These are phyloP conservation scores for Aegilops speltoides DNA, from an alignment of 176 grass and related monocot species.

Conservation along the genomic window DNA sequence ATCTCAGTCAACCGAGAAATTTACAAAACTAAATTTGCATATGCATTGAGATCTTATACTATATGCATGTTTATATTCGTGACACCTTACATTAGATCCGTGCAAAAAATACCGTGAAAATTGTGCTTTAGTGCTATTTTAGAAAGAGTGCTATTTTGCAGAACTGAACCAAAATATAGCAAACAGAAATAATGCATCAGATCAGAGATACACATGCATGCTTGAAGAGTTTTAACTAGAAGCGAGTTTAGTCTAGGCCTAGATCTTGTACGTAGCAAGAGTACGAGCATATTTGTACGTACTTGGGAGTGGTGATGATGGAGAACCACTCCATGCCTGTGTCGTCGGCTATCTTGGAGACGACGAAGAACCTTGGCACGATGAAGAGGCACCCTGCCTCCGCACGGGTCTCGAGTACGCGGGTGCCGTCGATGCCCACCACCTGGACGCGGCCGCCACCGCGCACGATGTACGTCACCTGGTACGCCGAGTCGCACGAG, in stretches of 20 bases:
- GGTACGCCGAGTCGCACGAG: slow-evolving; percentile 63
- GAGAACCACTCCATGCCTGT: slow-evolving; percentile 73
- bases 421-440: slow-evolving; percentile 49
- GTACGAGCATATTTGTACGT: neutral
- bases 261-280: neutral
- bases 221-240: too few relatives aligned
- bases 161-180: too few relatives aligned
- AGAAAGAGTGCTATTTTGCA: too few relatives aligned
- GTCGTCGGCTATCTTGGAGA: slow-evolving; percentile 61
- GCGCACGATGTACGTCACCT: slow-evolving; percentile 57
- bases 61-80: too few relatives aligned
- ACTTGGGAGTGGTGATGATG: slow-evolving; percentile 65
- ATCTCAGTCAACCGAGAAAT: too few relatives aligned
- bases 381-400: slow-evolving; percentile 52
- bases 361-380: slow-evolving; percentile 68
- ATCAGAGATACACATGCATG: too few relatives aligned
- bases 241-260: neutral
- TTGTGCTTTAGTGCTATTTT: too few relatives aligned
- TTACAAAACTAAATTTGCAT: too few relatives aligned
- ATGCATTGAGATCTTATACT: too few relatives aligned
- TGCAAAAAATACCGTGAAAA: too few relatives aligned
- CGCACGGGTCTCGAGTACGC: slow-evolving; percentile 38
- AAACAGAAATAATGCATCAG: too few relatives aligned
- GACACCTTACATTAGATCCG: too few relatives aligned
- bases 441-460: slow-evolving; percentile 58